Conservation (phyloP, 176 grass and related monocot species). For the maize (Zea mays) region Zm-B73-REFERENCE-NAM-5.0 NC_050096.1:305965001-305965500, state of each 20-base stretch:
- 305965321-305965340: constrained; percentile 98
- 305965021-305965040: constrained; percentile 86
- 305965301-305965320: constrained; percentile 96
- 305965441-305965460: constrained; percentile 87
- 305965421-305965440: constrained; percentile 83
- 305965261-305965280: constrained; percentile 90
- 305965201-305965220: constrained; percentile 87
- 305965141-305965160: constrained; percentile 93
- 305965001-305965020: constrained; percentile 89
- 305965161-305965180: constrained; percentile 89
- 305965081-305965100: constrained; percentile 84
- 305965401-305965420: constrained; percentile 97
- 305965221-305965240: constrained; percentile 93
- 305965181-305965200: constrained; percentile 77
- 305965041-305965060: constrained; percentile 86
- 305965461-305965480: constrained; percentile 86
- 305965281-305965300: constrained; percentile 86
- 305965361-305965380: constrained; percentile 92
- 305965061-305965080: constrained; percentile 92
- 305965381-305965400: constrained; percentile 88
- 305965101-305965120: constrained; percentile 94
- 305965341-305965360: constrained; percentile 95
- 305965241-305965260: constrained; percentile 84
- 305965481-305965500: constrained; percentile 73
- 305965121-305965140: constrained; percentile 95